Evolutionary conservation across 1,284 basidiomycete genomes (phyloP).

Genomic region (Pterula multifida): DNA sequence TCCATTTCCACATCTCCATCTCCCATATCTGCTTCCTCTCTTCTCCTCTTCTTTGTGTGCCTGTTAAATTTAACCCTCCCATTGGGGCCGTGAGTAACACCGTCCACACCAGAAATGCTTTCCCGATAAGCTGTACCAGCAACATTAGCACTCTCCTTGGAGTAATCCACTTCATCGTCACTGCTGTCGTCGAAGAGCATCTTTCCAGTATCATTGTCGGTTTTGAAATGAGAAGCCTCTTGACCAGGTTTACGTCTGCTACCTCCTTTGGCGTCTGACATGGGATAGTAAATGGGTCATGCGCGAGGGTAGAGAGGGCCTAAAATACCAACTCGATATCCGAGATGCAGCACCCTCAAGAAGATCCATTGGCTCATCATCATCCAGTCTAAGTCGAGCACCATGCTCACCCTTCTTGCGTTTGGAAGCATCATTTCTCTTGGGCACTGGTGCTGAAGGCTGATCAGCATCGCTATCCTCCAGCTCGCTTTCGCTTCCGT

Average conservation of each 20-base stretch:
- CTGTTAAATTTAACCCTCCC: conserved; percentile 95
- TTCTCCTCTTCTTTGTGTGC: conserved; percentile 82
- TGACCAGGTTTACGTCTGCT: conserved; percentile 68
- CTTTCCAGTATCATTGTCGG: conserved; percentile 78
- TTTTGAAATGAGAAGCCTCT: conserved; percentile 81
- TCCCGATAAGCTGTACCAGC: conserved; percentile 82
- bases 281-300: conserved; percentile 5
- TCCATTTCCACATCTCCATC: conserved; percentile 67
- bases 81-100: conserved; percentile 64
- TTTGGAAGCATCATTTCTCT: conserved; percentile 15
- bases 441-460: conserved; percentile 22
- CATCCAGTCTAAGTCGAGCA: conserved; percentile 73
- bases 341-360: conserved; percentile 74
- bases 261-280: conserved; percentile 31
- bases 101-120: conserved; percentile 74
- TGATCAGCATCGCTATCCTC: conserved; percentile 59
- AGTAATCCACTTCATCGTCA: conserved; percentile 31
- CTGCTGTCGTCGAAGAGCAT: conserved; percentile 70
- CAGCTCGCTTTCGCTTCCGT: conserved; percentile 85
- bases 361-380: conserved; percentile 94
- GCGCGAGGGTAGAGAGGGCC: conserved; percentile 3
- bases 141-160: conserved; percentile 34
- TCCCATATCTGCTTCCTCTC: conserved; percentile 41
- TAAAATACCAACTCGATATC: conserved; percentile 52
- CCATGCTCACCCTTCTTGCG: conserved; percentile 24